Evolutionary conservation across 2,329 filamentous ascomycete genomes (phyloP).

Genomic region (Fusarium sp.): DNA sequence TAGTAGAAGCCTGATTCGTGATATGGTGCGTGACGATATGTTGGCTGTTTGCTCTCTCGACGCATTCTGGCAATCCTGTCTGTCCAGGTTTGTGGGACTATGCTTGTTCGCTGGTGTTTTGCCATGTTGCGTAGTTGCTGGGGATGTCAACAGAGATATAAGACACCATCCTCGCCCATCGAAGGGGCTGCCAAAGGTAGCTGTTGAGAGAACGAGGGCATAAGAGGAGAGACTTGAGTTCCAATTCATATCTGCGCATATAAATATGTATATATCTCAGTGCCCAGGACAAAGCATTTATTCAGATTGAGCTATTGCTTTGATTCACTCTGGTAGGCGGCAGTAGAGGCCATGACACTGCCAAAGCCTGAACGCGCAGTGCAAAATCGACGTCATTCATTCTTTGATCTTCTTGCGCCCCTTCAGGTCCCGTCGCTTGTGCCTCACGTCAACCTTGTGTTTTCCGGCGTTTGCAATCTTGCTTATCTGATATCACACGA

Average conservation of each 20-base stretch:
- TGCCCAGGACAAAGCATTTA: background rate
- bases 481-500: background rate
- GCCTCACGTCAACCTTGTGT: no score
- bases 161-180: background rate
- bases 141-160: background rate
- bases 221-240: background rate
- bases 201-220: background rate
- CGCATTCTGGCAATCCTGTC: background rate
- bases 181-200: background rate
- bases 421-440: background rate
- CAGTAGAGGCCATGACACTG: background rate
- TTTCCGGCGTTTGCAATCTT: background rate
- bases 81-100: background rate
- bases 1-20: background rate
- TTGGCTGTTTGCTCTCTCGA: background rate
- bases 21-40: background rate
- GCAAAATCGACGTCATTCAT: background rate
- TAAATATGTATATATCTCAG: background rate
- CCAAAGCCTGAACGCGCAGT: background rate
- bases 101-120: background rate
- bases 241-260: background rate
- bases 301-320: background rate
- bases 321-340: background rate
- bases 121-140: background rate
- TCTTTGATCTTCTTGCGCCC: background rate